Percentiles rank a stretch among this genome's conserved stretches.
phyloP scores from a whole-genome alignment of 2,329 filamentous ascomycete species.

The Fusarium avenaceum region DNA sequence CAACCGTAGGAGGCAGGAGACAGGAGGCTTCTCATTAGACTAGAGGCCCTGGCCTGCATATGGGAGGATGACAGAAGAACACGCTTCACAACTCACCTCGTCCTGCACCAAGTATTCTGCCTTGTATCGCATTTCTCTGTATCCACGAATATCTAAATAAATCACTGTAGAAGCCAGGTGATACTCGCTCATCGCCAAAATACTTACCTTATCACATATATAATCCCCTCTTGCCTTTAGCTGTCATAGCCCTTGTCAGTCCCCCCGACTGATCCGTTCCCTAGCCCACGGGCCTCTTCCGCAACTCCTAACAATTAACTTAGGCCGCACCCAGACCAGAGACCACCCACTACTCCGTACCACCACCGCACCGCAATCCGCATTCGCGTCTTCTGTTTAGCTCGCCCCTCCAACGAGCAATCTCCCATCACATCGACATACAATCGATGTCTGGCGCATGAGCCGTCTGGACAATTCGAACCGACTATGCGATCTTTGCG shows the following conservation, averaged over 20 bases:
- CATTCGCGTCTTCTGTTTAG: constrained; percentile 45
- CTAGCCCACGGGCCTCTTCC: constrained; percentile 41
- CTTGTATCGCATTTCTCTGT: constrained; percentile 9
- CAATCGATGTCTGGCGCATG: constrained; percentile 49
- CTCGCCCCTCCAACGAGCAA: constrained; percentile 48
- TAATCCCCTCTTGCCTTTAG: constrained; percentile 4
- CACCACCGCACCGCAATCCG: constrained; percentile 43
- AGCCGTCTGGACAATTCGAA: constrained; percentile 45
- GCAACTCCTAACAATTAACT: constrained; percentile 39
- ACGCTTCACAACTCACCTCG: constrained; percentile 39
- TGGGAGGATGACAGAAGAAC: constrained; percentile 33
- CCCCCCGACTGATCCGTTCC: constrained; percentile 36
- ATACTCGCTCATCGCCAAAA: constrained; percentile 10
- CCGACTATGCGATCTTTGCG: constrained; percentile 53
- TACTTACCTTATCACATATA: constrained; percentile 1
- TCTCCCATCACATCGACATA: constrained; percentile 44
- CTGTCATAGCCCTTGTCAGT: constrained; percentile 20
- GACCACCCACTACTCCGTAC: constrained; percentile 31
- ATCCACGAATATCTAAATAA: not conserved
- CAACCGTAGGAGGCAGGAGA: constrained; percentile 29
- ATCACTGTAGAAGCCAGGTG: not conserved
- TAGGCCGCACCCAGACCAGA: constrained; percentile 36
- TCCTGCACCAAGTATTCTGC: constrained; percentile 26
- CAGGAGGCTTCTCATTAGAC: constrained; percentile 38
- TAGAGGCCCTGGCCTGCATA: constrained; percentile 19